These are phyloP conservation scores for Geotrichum restrictum DNA, from an alignment of 1,139 yeast genomes.

Conservation along the genomic window DNA sequence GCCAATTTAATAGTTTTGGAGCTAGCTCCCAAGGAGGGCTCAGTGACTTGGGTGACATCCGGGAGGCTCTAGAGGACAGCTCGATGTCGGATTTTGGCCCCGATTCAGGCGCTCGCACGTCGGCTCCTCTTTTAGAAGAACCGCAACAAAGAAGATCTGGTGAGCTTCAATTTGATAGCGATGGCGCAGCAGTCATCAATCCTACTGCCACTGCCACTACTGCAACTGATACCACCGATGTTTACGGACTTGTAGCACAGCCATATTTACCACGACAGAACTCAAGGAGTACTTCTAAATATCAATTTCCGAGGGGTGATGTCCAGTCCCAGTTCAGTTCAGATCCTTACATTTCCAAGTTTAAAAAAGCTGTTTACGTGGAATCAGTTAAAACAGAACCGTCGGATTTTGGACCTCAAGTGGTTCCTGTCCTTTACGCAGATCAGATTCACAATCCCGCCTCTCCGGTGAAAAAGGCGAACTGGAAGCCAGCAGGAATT, in stretches of 20 bases:
- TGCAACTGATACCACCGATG: conserved; percentile 30
- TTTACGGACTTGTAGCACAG: conserved; percentile 31
- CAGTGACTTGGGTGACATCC: conserved; percentile 14
- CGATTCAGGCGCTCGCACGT: not conserved
- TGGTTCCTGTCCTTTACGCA: conserved; percentile 23
- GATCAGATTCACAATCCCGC: conserved; percentile 18
- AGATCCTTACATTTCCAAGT: conserved; percentile 59
- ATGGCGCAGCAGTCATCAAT: conserved; percentile 19
- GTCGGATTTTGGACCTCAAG: conserved; percentile 60
- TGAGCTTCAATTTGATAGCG: conserved; percentile 10
- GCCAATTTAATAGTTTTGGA: conserved; percentile 11
- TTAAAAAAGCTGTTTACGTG: conserved; percentile 51
- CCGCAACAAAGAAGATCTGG: conserved; percentile 1
- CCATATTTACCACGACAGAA: conserved; percentile 12
- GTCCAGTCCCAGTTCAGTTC: conserved; percentile 42
- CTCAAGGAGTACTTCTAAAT: not conserved
- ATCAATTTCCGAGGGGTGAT: not conserved
- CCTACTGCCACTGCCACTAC: conserved; percentile 26
- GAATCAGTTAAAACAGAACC: conserved; percentile 59
- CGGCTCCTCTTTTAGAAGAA: not conserved
- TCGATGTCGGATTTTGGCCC: not conserved
- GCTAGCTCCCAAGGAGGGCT: conserved; percentile 1
- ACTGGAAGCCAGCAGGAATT: conserved; percentile 43
- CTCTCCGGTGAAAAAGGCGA: conserved; percentile 20
- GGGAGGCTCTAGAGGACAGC: conserved; percentile 6